Evolutionary conservation across 2,329 filamentous ascomycete species (phyloP).

Genomic region (Hysterium pulicare): DNA sequence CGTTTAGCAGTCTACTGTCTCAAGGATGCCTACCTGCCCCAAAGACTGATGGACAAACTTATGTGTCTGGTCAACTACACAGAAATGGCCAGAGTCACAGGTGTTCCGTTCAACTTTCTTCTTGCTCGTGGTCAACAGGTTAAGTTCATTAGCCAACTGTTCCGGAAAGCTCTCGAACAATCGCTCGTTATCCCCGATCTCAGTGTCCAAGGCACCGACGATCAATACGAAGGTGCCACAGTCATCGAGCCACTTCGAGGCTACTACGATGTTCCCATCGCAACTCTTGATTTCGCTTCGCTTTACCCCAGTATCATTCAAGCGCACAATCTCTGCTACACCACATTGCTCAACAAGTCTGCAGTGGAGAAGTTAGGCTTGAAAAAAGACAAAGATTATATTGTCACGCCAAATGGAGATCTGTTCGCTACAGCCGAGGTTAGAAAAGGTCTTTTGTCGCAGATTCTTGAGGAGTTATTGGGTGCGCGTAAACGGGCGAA

Average conservation of each 20-base stretch:
- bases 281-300: slow-evolving; percentile 97
- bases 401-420: slow-evolving; percentile 91
- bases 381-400: slow-evolving; percentile 90
- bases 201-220: slow-evolving; percentile 64
- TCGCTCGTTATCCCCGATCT: slow-evolving; percentile 92
- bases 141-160: slow-evolving; percentile 96
- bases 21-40: slow-evolving; percentile 94
- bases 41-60: slow-evolving; percentile 92
- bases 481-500: slow-evolving; percentile 93
- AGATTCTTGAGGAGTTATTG: slow-evolving; percentile 93
- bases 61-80: slow-evolving; percentile 99
- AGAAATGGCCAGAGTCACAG: slow-evolving; percentile 98
- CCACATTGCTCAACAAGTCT: slow-evolving; percentile 78
- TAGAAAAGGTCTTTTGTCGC: slow-evolving; percentile 85
- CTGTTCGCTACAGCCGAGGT: slow-evolving; percentile 85
- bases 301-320: slow-evolving; percentile 99
- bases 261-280: slow-evolving; percentile 93
- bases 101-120: slow-evolving; percentile 94
- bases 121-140: slow-evolving; percentile 92
- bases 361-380: slow-evolving; percentile 72
- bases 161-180: slow-evolving; percentile 90
- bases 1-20: slow-evolving; percentile 92
- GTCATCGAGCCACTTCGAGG: slow-evolving; percentile 93
- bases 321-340: slow-evolving; percentile 97
- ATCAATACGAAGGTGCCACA: slow-evolving; percentile 95